phyloP scores from a whole-genome alignment of 108 stramenopile species.

The Phaeodactylum tricornutum region DNA sequence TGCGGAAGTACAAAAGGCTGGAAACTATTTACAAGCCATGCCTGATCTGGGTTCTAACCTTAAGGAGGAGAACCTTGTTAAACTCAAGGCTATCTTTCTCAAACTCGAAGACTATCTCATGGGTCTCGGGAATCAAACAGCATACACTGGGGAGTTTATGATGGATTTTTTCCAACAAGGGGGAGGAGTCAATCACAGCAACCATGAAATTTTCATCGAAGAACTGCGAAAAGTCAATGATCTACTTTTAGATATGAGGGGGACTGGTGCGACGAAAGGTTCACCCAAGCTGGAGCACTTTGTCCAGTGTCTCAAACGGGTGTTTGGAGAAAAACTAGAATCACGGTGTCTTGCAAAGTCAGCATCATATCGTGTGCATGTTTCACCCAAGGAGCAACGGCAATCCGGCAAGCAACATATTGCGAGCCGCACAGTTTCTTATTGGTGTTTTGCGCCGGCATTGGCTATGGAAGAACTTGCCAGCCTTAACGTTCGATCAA shows the following conservation, averaged over 20 bases:
- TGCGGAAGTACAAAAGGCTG: slow-evolving; percentile 44
- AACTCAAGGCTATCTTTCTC: slow-evolving; percentile 69
- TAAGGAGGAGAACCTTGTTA: slow-evolving; percentile 50
- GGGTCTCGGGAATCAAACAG: slow-evolving; percentile 22
- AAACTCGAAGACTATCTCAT: slow-evolving; percentile 67
- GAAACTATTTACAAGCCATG: slow-evolving; percentile 25
- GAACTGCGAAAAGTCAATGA: slow-evolving; percentile 59
- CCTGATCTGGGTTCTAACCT: slow-evolving; percentile 21
- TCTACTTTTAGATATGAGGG: slow-evolving; percentile 60
- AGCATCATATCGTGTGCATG: slow-evolving; percentile 59
- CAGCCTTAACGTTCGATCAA: slow-evolving; percentile 67
- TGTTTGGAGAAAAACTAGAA: slow-evolving; percentile 59
- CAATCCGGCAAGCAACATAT: slow-evolving; percentile 5
- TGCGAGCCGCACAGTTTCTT: slow-evolving; percentile 67
- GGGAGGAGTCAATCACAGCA: slow-evolving; percentile 61
- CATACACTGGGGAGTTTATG: slow-evolving; percentile 72
- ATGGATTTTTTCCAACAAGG: slow-evolving; percentile 70
- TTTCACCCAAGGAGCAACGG: slow-evolving; percentile 7
- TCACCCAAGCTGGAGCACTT: slow-evolving; percentile 66
- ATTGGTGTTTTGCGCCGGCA: slow-evolving; percentile 97
- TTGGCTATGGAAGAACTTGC: slow-evolving; percentile 89
- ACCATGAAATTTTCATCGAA: slow-evolving; percentile 42
- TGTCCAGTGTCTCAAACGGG: slow-evolving; percentile 62
- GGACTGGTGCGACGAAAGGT: slow-evolving; percentile 30
- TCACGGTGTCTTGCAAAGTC: slow-evolving; percentile 64